Base-by-base conservation (phyloP, 306 rosid genomes). In the Gastrolobium villosum region DNA sequence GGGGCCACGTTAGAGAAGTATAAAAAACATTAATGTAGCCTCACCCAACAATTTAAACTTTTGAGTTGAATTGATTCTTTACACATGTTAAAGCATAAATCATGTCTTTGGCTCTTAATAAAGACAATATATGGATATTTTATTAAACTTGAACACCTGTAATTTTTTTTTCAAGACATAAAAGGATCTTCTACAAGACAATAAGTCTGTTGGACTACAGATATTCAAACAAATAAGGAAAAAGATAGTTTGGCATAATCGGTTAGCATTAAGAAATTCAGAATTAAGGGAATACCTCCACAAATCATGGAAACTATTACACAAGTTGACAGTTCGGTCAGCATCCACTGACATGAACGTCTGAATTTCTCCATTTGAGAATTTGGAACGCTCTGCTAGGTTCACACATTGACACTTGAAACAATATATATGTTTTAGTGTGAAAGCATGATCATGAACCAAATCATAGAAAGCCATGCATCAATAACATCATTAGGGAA, bases 271-370 rank as follows among this genome's bases (percentile, higher is more conserved):
- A 53, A 54, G 61, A 77, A 67, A 67, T 65, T 74, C 2, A 45
- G 48, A 62, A 26, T 74, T 41, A 82, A 82, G 30, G 62, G 55
- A 31, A 69, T 84, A 94, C 99, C 99, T 92, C 97, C 99, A 94
- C 84, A 86, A 39, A 79, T 94, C 99, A 86, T 94, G 97, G 69
- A 92, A 84, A 88, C 95, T 89, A 75, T 89, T 94, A 79, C 93
- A 90, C 88, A 90, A 70, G 88, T 94, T 94, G 82, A 94, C 96
- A 82, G 92, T 89, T 74, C 97, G 88, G 78, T 92, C 97, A 64
- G 90, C 94, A 88, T 94, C 99, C 78, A 94, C 87, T 6, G 99
- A 91, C 99, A 94, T 92, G 65, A 90, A 94, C 68, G 99, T 94
- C 87, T 92, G 99, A 75, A 94, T 90, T 90, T 94, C 99, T 50